These are phyloP conservation scores for Zygosaccharomyces pseudobailii DNA, from an alignment of 1,139 yeast genomes.

Conservation along the genomic window DNA sequence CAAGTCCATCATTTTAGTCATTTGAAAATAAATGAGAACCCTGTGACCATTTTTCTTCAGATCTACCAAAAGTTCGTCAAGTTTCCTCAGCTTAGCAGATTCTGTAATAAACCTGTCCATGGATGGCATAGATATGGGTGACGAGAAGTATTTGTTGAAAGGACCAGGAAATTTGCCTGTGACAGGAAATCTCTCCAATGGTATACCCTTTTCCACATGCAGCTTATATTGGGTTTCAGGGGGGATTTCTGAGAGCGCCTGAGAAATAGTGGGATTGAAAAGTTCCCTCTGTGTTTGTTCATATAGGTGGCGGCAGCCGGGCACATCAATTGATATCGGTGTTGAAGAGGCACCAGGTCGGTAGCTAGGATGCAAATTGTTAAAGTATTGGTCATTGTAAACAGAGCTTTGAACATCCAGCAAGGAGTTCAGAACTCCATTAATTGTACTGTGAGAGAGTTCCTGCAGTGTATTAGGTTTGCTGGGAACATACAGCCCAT, in stretches of 20 bases:
- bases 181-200: conserved; percentile 60
- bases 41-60: conserved; percentile 84
- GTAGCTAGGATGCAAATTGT: conserved; percentile 55
- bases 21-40: conserved; percentile 90
- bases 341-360: conserved; percentile 72
- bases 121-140: conserved; percentile 87
- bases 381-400: conserved; percentile 56
- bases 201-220: conserved; percentile 39
- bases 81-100: conserved; percentile 81
- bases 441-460: conserved; percentile 16
- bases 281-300: conserved; percentile 43
- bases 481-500: conserved; percentile 12
- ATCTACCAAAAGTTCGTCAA: conserved; percentile 73
- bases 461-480: conserved; percentile 19
- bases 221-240: conserved; percentile 56
- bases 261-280: conserved; percentile 49
- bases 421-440: conserved; percentile 40
- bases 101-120: conserved; percentile 96
- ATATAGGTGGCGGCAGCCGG: conserved; percentile 47
- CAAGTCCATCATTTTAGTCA: conserved; percentile 98
- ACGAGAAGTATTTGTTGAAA: conserved; percentile 54
- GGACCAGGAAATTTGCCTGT: conserved; percentile 66
- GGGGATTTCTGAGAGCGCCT: conserved; percentile 61
- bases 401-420: conserved; percentile 44
- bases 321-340: conserved; percentile 61